These are phyloP conservation scores for Elymus sibiricus DNA, from an alignment of 176 grass and related monocot species.

Conservation along the genomic window DNA sequence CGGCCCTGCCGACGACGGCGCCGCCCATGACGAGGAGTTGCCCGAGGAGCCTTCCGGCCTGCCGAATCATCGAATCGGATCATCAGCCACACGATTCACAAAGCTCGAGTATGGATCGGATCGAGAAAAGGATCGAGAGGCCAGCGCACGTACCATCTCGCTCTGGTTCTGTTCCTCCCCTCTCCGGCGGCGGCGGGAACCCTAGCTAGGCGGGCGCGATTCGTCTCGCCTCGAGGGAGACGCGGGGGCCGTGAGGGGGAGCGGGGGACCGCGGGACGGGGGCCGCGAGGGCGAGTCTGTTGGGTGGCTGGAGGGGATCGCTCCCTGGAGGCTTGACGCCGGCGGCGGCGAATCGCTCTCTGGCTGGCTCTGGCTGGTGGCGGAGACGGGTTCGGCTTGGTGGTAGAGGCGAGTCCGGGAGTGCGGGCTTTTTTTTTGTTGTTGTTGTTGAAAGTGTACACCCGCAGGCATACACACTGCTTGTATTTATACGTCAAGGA, in stretches of 20 bases:
- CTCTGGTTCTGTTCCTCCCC: background rate
- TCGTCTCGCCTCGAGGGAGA: background rate
- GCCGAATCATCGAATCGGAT: background rate
- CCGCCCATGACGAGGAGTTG: no score
- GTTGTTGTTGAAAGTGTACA: no score
- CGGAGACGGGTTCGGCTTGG: background rate
- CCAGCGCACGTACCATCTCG: constrained; percentile 24
- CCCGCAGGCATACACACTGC: no score
- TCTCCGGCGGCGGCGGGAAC: background rate
- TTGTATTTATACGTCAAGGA: no score
- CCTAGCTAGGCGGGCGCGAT: background rate
- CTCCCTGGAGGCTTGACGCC: background rate
- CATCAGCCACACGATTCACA: background rate
- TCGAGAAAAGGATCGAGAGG: background rate
- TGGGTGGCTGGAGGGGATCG: background rate
- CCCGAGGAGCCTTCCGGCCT: no score
- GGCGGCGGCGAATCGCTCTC: background rate
- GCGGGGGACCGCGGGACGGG: background rate
- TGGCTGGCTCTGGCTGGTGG: background rate
- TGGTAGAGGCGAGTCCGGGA: background rate
- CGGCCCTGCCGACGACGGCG: no score
- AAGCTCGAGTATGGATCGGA: no score
- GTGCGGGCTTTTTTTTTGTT: no score
- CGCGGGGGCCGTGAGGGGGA: background rate
- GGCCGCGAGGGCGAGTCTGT: background rate